phyloP scores from a whole-genome alignment of 768 basidiomycete species.

The Naganishia antarctica region DNA sequence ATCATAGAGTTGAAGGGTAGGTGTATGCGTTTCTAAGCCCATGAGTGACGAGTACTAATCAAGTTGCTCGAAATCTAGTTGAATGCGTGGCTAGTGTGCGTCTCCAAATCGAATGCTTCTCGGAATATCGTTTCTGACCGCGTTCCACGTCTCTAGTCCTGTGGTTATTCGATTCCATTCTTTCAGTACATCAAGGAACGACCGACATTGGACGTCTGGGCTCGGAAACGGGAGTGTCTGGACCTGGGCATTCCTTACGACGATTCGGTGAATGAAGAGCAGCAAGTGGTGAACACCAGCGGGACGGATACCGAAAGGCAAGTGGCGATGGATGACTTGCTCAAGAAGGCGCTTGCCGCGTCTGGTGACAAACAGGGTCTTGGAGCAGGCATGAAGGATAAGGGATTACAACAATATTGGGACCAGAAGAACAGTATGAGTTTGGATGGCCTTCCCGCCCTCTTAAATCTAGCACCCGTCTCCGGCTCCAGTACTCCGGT shows the following conservation, averaged over 20 bases:
- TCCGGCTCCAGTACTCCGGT: slow-evolving; percentile 9
- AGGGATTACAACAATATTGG: slow-evolving; percentile 23
- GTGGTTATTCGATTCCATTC: slow-evolving; percentile 26
- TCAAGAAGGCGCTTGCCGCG: background rate
- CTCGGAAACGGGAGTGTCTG: slow-evolving; percentile 10
- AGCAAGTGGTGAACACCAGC: background rate
- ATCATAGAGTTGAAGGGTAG: slow-evolving; percentile 24
- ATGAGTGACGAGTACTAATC: background rate
- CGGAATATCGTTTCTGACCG: background rate
- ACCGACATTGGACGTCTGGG: slow-evolving; percentile 25
- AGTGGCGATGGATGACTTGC: slow-evolving; percentile 2
- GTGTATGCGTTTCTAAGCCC: background rate
- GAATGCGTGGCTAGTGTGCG: slow-evolving; percentile 22
- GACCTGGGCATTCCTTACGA: slow-evolving; percentile 20
- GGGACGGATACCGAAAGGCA: background rate
- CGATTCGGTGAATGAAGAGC: background rate
- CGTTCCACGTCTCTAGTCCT: slow-evolving; percentile 3
- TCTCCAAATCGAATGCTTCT: background rate
- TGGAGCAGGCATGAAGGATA: background rate
- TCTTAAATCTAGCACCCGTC: slow-evolving; percentile 14
- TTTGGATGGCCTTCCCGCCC: slow-evolving; percentile 11
- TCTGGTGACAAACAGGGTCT: background rate
- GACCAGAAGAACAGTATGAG: slow-evolving; percentile 16
- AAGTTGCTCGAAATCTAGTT: background rate
- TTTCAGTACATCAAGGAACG: slow-evolving; percentile 24